Evolutionary conservation across 1,139 yeast genomes (phyloP).

Genomic region (Blastobotrys proliferans): DNA sequence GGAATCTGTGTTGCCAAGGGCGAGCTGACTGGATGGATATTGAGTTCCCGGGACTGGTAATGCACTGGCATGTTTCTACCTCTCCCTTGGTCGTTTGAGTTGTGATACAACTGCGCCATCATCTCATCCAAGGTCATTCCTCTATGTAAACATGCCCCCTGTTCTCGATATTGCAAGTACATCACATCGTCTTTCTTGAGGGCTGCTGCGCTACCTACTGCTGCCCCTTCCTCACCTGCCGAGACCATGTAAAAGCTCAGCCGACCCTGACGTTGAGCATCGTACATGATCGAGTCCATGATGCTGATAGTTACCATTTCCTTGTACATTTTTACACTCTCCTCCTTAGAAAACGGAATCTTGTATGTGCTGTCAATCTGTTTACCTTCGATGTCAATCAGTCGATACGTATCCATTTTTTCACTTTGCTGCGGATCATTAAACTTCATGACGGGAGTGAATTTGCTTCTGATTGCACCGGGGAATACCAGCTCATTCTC

Average conservation of each 20-base stretch:
- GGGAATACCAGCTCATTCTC: slow-evolving; percentile 31
- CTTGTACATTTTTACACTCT: slow-evolving; percentile 31
- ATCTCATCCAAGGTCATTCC: slow-evolving; percentile 34
- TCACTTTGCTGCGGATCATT: slow-evolving; percentile 23
- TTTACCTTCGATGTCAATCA: slow-evolving; percentile 31
- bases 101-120: slow-evolving; percentile 36
- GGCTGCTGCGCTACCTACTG: slow-evolving; percentile 37
- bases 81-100: slow-evolving; percentile 31
- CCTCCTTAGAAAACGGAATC: slow-evolving; percentile 27
- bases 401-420: slow-evolving; percentile 32
- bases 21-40: slow-evolving; percentile 37
- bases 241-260: slow-evolving; percentile 37
- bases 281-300: slow-evolving; percentile 35
- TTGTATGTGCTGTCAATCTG: slow-evolving; percentile 27
- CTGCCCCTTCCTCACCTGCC: slow-evolving; percentile 39
- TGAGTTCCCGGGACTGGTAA: slow-evolving; percentile 30
- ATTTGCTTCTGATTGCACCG: slow-evolving; percentile 30
- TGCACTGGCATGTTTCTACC: slow-evolving; percentile 39
- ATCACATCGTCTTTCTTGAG: slow-evolving; percentile 32
- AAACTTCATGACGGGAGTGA: slow-evolving; percentile 26
- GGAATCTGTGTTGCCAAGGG: slow-evolving; percentile 38
- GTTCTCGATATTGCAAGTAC: slow-evolving; percentile 36
- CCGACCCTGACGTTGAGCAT: slow-evolving; percentile 38
- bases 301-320: slow-evolving; percentile 35
- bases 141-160: slow-evolving; percentile 34